These are phyloP conservation scores for Cladosporium sp. DNA, from an alignment of 2,329 filamentous ascomycete species.

Conservation along the genomic window DNA sequence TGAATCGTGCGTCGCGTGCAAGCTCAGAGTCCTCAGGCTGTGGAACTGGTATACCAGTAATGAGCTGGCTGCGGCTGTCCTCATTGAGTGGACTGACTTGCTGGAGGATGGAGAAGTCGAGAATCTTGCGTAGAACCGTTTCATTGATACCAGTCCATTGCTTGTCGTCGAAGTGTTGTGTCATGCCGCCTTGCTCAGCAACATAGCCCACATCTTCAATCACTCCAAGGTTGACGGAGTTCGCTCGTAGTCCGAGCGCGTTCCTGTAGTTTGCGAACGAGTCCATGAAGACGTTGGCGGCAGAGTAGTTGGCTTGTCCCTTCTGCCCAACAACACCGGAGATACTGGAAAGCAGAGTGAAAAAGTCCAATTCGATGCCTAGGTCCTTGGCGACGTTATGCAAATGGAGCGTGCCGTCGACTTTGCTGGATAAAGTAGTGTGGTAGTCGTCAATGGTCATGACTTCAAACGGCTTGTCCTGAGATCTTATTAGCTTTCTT, in stretches of 20 bases:
- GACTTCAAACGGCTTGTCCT: constrained; percentile 2
- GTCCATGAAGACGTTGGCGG: constrained; percentile 31
- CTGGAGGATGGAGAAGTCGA: not conserved
- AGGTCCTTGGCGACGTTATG: constrained; percentile 20
- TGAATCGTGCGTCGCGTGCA: not conserved
- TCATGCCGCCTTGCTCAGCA: not conserved
- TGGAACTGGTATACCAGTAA: not conserved
- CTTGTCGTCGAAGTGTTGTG: not conserved
- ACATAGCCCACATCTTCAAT: constrained; percentile 11
- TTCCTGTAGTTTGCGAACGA: constrained; percentile 33
- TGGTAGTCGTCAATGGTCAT: constrained; percentile 1
- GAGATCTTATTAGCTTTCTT: not conserved
- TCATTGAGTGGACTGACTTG: not conserved
- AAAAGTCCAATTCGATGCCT: constrained; percentile 34
- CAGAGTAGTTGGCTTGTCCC: constrained; percentile 32
- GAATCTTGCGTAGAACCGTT: not conserved
- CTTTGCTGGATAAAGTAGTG: constrained; percentile 26
- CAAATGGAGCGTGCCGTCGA: constrained; percentile 35
- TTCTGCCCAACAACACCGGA: constrained; percentile 29
- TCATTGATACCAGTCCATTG: not conserved
- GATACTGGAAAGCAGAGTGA: constrained; percentile 33
- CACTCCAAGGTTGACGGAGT: constrained; percentile 35
- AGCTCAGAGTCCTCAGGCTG: not conserved
- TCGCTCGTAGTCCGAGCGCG: constrained; percentile 29
- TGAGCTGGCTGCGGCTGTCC: constrained; percentile 3